A percentile compares a stretch with the other conserved stretches of the same genome.
Evolutionary conservation across 805 yeast species (phyloP).

Genomic region (Metschnikowia dekortorum): DNA sequence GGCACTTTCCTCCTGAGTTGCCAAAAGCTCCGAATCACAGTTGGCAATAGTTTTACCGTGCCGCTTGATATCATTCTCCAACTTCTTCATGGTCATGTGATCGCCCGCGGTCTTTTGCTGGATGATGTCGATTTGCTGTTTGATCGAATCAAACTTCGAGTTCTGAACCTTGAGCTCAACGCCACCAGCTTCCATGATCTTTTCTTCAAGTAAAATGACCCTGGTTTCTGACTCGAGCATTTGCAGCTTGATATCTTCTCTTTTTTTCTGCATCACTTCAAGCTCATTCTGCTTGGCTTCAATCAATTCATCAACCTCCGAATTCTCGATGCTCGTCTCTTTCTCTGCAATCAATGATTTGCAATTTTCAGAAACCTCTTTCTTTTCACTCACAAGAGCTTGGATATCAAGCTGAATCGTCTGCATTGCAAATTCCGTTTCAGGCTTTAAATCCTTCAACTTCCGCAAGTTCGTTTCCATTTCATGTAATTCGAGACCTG

Average conservation of each 20-base stretch:
- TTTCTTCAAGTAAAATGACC: constrained; percentile 62
- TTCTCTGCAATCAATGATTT: constrained; percentile 40
- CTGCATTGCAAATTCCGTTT: constrained; percentile 57
- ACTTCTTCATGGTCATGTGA: constrained; percentile 52
- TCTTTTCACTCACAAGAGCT: constrained; percentile 50
- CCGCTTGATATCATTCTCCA: constrained; percentile 60
- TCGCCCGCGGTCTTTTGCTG: constrained; percentile 55
- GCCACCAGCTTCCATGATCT: constrained; percentile 91
- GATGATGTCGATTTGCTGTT: constrained; percentile 59
- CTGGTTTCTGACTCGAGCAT: constrained; percentile 52
- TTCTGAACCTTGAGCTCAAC: constrained; percentile 73
- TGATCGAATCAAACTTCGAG: constrained; percentile 73
- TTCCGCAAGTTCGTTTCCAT: constrained; percentile 58
- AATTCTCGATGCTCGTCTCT: constrained; percentile 24
- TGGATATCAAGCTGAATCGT: constrained; percentile 61
- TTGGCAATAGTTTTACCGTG: constrained; percentile 44
- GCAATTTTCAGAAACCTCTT: constrained; percentile 41
- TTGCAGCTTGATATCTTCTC: constrained; percentile 42
- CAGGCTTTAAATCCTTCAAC: constrained; percentile 65
- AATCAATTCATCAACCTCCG: constrained; percentile 37
- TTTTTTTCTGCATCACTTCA: constrained; percentile 15
- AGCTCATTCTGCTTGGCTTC: constrained; percentile 24
- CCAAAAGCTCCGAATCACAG: constrained; percentile 42
- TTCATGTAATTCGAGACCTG: constrained; percentile 47
- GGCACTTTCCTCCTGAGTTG: constrained; percentile 23